Base-by-base conservation (phyloP, 148 eudicot genomes). In the Chenopodium quinoa region DNA sequence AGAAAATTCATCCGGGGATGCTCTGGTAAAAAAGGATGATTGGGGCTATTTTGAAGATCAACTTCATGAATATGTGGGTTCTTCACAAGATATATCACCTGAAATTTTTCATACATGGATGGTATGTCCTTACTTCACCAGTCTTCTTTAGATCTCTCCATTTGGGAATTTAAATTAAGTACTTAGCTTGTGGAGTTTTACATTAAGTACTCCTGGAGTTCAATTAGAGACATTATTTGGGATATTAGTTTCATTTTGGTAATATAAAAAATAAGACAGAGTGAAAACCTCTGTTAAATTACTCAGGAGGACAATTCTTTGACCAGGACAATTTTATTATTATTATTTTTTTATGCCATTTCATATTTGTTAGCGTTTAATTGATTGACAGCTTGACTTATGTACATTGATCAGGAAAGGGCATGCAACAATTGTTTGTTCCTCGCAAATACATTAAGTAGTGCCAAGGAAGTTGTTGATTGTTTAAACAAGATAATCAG, bases 381-480 rank as follows among this genome's bases (percentile, higher is more conserved):
- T 40, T 4, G 23, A 62, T n/a, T 62, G 11, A 62, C 66, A 62
- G n/a, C 2, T 52, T 16, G n/a, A 7, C 7, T 6, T 40, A 14
- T 47, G 9, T 77, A 34, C 9, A 50, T n/a, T 58, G 29, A 82
- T 56, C 80, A 78, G 80, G 80, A 66, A 48, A 82, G 69, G 47
- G 69, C 77, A 52, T 46, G 44, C 50, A 72, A 34, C 78, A 22
- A 60, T 71, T 56, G 81, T 13, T 25, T 82, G 44, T 60, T 69
- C 56, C 63, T 73, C 14, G 60, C 62, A 31, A 78, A 78, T 78
- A 62, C 81, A n/a, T 60, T 78, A 67, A 50, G 62, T 19, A 78
- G 81, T 78, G 74, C 62, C 13, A 67, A 78, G 48, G 81, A 78
- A 23, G 81, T 68, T 54, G 74, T 50, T 17, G 60, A 78, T 29